Evolutionary conservation across 2,329 filamentous ascomycete genomes (phyloP).

Genomic region (Balansia obtecta): DNA sequence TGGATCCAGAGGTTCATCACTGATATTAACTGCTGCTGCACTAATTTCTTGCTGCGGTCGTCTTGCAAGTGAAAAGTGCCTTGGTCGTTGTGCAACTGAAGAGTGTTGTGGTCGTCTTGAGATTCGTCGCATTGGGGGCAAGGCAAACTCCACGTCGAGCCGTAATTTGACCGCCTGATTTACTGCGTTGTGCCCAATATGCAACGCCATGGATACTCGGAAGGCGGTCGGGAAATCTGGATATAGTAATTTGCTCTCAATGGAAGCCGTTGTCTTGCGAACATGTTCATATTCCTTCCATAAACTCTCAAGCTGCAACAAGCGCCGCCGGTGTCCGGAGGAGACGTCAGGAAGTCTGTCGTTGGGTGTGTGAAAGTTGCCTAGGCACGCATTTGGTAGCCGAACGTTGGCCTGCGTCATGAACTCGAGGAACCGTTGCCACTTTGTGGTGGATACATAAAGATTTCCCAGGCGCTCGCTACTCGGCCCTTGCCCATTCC

Average conservation of each 20-base stretch:
- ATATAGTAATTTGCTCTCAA: slow-evolving; percentile 24
- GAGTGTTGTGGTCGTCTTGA: background rate
- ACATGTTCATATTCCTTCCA: slow-evolving; percentile 20
- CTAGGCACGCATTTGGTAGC: background rate
- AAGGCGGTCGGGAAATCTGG: slow-evolving; percentile 15
- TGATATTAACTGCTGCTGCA: background rate
- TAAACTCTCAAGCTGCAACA: slow-evolving; percentile 22
- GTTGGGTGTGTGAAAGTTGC: background rate
- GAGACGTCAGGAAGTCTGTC: background rate
- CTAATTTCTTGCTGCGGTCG: background rate
- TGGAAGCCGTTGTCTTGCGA: slow-evolving; percentile 16
- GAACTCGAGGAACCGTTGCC: slow-evolving; percentile 13
- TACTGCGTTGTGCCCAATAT: slow-evolving; percentile 14
- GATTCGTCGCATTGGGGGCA: slow-evolving; percentile 3
- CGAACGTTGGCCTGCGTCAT: slow-evolving; percentile 11
- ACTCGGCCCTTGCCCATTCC: slow-evolving; percentile 2
- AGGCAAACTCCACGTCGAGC: slow-evolving; percentile 9
- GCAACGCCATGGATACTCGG: slow-evolving; percentile 17
- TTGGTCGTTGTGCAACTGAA: background rate
- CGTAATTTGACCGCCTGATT: slow-evolving; percentile 13
- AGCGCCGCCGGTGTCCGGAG: slow-evolving; percentile 12
- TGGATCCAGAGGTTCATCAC: background rate
- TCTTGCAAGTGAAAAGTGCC: background rate
- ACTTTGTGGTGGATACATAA: slow-evolving; percentile 12
- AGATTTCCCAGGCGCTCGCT: slow-evolving; percentile 14